These are phyloP conservation scores for Phyllosticta citrichinensis DNA, from an alignment of 2,329 filamentous ascomycete species.

Conservation along the genomic window DNA sequence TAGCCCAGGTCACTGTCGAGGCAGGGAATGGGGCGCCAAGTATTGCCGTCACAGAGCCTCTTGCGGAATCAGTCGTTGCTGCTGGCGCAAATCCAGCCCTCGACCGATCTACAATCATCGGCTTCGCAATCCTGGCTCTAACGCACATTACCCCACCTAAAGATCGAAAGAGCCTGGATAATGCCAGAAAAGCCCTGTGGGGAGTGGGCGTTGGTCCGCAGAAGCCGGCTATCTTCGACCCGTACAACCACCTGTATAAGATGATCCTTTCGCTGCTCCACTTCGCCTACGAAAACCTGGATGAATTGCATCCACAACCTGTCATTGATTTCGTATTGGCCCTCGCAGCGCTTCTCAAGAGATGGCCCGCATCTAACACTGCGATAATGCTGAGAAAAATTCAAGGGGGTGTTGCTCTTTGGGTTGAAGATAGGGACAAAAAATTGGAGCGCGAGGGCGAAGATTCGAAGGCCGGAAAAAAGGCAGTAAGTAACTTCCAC, in stretches of 20 bases:
- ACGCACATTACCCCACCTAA: slow-evolving; percentile 44
- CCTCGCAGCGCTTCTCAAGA: slow-evolving; percentile 32
- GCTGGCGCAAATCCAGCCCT: slow-evolving; percentile 23
- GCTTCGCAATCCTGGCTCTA: slow-evolving; percentile 28
- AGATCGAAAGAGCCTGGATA: slow-evolving; percentile 38
- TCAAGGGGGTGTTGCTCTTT: slow-evolving; percentile 51
- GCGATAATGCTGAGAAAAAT: slow-evolving; percentile 48
- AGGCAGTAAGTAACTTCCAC: slow-evolving; percentile 38
- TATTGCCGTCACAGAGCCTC: slow-evolving; percentile 58
- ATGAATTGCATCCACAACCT: slow-evolving; percentile 29
- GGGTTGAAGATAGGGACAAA: slow-evolving; percentile 49
- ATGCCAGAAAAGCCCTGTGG: slow-evolving; percentile 57
- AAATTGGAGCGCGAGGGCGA: slow-evolving; percentile 16
- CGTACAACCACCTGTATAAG: slow-evolving; percentile 57
- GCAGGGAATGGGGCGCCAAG: slow-evolving; percentile 58
- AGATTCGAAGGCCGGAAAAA: slow-evolving; percentile 28
- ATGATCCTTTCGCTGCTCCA: slow-evolving; percentile 46
- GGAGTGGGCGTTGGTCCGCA: slow-evolving; percentile 36
- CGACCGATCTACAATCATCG: not conserved
- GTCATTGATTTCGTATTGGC: slow-evolving; percentile 43
- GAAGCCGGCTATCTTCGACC: slow-evolving; percentile 38
- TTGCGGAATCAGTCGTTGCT: slow-evolving; percentile 39
- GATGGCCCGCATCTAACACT: slow-evolving; percentile 38
- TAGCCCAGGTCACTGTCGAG: slow-evolving; percentile 48
- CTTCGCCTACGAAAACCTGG: slow-evolving; percentile 42